Evolutionary conservation across 2,329 filamentous ascomycete species (phyloP).

Genomic region (Botryotinia globosa): DNA sequence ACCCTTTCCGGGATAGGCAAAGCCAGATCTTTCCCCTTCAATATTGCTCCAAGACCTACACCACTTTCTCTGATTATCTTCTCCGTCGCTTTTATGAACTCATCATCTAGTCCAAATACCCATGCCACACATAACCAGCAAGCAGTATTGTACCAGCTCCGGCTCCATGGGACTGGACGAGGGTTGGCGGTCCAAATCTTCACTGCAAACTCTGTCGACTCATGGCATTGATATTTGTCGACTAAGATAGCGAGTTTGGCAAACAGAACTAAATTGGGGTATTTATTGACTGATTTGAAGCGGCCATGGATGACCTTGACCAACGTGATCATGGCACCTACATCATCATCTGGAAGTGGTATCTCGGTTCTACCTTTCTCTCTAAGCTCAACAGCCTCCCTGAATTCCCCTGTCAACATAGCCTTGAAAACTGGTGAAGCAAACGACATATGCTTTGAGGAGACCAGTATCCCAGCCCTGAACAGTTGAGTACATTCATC

Average conservation of each 20-base stretch:
- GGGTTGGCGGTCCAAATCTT: neutral
- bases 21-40: neutral
- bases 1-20: neutral
- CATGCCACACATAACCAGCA: neutral
- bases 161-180: accelerated
- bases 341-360: constrained; percentile 11
- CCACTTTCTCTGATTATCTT: neutral
- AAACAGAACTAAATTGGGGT: neutral
- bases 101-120: neutral
- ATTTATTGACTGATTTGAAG: neutral
- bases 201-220: neutral
- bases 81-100: neutral
- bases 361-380: neutral
- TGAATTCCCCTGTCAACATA: neutral
- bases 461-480: neutral
- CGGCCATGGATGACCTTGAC: neutral
- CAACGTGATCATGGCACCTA: neutral
- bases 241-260: neutral
- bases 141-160: too few species aligned
- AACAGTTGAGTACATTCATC: too few species aligned
- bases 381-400: neutral
- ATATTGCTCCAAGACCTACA: neutral
- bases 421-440: constrained; percentile 14
- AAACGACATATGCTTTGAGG: constrained; percentile 13
- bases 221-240: constrained; percentile 16